Evolutionary conservation across 2,329 filamentous ascomycete genomes (phyloP), one percentile per base, ranked within the genome.

Genomic region (Colletotrichum tanaceti): DNA sequence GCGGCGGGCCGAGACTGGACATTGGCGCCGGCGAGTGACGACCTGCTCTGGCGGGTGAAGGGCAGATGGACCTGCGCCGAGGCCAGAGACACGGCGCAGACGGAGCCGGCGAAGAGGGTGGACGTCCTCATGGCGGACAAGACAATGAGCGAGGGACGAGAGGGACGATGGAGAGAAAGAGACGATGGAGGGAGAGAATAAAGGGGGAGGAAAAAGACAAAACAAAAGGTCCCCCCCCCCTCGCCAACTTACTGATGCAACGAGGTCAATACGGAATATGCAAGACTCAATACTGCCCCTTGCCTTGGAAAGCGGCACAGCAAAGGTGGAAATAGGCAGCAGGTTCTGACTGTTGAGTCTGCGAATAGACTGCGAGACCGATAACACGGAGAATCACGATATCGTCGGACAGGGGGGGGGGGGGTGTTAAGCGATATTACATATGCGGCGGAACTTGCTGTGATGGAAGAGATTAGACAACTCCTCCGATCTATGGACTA

Each of bases 1-100:
- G n/a, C n/a, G n/a, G n/a, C n/a, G 28, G 28, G 7, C 28, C 28
- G 28, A 24, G 43, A 6, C 16, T 24, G 13, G 28, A 11, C 16
- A 47, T 14, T 43, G 5, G 10, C 20, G 44, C 3, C 28, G 38
- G 35, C 24, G 32, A 10, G 32, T 3, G 11, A 4, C 1, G n/a
- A n/a, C n/a, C 14, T 3, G n/a, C 44, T 20, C n/a, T 35, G 64
- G 4, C 49, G 65, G 16, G 47, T 41, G 43, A 65, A 65, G 2
- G 65, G 61, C 32, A 68, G 47, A 55, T 35, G 61, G 16, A 68
- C 20, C 13, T 65, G 47, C n/a, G 65, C 65, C 11, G 47, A 54
- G 13, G 14, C 47, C 16, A 47, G 16, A 13, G 43, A 28, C 5
- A 28, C 61, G 6, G 61, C 41, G 54, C 54, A 54, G 13, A 32